Evolutionary conservation across 208 protist genomes (phyloP).

Genomic region (Acanthamoeba sp.): DNA sequence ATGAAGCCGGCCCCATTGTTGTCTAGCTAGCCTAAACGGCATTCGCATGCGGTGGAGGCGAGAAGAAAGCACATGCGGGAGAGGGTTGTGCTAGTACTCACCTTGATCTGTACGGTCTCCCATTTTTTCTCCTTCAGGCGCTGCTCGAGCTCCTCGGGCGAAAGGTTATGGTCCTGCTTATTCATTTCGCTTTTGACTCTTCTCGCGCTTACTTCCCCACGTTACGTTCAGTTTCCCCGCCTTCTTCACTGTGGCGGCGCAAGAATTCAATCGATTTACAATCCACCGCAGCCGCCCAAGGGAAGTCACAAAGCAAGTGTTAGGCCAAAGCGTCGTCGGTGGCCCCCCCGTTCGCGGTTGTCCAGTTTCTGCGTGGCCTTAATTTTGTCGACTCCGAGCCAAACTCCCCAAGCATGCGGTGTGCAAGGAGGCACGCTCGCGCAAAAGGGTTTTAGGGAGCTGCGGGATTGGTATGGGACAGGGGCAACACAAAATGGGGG

Average conservation of each 20-base stretch:
- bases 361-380: background rate
- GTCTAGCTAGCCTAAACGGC: too few relatives aligned
- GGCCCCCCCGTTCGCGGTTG: background rate
- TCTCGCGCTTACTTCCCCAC: too few relatives aligned
- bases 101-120: conserved; percentile 62
- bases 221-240: too few relatives aligned
- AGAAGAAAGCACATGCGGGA: background rate
- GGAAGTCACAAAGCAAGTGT: background rate
- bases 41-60: background rate
- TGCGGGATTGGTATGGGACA: too few relatives aligned
- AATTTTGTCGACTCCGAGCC: background rate
- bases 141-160: conserved; percentile 38
- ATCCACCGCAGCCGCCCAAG: background rate
- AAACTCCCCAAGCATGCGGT: background rate
- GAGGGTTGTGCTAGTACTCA: background rate
- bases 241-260: background rate
- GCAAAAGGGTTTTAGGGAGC: background rate
- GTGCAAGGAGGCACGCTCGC: background rate
- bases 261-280: background rate
- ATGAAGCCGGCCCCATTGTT: background rate
- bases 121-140: conserved; percentile 64
- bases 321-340: too few relatives aligned
- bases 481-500: too few relatives aligned
- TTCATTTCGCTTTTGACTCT: background rate
- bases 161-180: conserved; percentile 11